Conservation (phyloP, 805 yeast genomes). For the Lipomyces japonicus region DNA sequence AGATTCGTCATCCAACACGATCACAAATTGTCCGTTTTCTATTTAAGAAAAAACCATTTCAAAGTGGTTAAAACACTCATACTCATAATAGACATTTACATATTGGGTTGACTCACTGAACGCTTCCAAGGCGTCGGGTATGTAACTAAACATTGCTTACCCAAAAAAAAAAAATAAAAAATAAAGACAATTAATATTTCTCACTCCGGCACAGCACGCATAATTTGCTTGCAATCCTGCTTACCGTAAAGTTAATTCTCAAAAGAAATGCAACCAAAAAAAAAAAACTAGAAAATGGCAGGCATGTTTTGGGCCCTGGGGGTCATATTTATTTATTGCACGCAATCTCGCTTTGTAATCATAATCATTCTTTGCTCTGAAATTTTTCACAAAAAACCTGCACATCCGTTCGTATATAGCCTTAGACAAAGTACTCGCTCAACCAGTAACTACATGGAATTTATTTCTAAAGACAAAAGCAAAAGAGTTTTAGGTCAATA, state of each 20-base stretch:
- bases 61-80: neutral
- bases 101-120: conserved; percentile 43
- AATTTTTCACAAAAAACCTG: no score
- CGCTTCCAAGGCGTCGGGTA: conserved; percentile 70
- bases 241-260: neutral
- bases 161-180: no score
- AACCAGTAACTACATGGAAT: no score
- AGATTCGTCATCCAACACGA: conserved; percentile 95
- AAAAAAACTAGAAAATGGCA: no score
- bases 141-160: conserved; percentile 45
- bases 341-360: no score
- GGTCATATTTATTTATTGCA: no score
- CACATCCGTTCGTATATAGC: no score
- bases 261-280: neutral
- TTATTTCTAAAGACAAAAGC: no score
- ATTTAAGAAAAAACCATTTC: neutral
- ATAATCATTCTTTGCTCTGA: no score
- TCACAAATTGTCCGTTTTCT: conserved; percentile 72
- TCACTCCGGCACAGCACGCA: neutral
- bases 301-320: no score
- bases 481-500: no score
- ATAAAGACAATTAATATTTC: neutral
- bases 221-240: neutral
- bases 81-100: neutral
- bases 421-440: no score